These are phyloP conservation scores for Abrus pulchellus DNA, from an alignment of 306 rosid genomes.

Conservation along the genomic window DNA sequence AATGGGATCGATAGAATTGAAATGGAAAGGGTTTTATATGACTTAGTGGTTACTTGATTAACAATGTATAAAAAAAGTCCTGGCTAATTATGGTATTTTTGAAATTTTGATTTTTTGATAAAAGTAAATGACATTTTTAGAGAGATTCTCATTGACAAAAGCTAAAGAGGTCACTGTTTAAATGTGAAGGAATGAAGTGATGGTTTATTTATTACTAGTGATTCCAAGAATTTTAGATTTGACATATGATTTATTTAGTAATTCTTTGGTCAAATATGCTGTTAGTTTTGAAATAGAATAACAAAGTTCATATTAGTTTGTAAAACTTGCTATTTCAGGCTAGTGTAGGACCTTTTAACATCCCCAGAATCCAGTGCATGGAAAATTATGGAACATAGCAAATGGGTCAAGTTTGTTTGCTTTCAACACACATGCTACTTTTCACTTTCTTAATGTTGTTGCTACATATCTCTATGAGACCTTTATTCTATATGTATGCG, in stretches of 20 bases:
- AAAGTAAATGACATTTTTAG: neutral
- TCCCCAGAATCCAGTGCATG: conserved; percentile 83
- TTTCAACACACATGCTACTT: conserved; percentile 11
- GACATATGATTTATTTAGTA: conserved; percentile 8
- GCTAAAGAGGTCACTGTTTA: conserved; percentile 1
- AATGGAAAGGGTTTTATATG: neutral
- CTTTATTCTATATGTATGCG: conserved; percentile 5
- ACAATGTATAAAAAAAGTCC: conserved; percentile 1
- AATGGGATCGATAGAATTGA: neutral
- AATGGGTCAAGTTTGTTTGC: conserved; percentile 88
- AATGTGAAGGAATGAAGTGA: conserved; percentile 5
- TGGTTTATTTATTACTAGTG: neutral
- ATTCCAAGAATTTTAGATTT: conserved; percentile 5
- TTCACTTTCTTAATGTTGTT: conserved; percentile 21
- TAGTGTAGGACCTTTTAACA: conserved; percentile 79
- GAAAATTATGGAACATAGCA: conserved; percentile 92
- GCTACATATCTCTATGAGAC: neutral
- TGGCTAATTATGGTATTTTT: conserved; percentile 7
- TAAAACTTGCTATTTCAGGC: conserved; percentile 70
- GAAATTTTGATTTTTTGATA: conserved; percentile 1
- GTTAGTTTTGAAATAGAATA: neutral
- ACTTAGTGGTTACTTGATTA: neutral
- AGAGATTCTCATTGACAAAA: neutral
- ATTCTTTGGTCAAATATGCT: neutral
- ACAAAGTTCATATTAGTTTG: conserved; percentile 7